Base-by-base conservation (phyloP, 139 green algal genomes). In the Chlorella vulgaris region DNA sequence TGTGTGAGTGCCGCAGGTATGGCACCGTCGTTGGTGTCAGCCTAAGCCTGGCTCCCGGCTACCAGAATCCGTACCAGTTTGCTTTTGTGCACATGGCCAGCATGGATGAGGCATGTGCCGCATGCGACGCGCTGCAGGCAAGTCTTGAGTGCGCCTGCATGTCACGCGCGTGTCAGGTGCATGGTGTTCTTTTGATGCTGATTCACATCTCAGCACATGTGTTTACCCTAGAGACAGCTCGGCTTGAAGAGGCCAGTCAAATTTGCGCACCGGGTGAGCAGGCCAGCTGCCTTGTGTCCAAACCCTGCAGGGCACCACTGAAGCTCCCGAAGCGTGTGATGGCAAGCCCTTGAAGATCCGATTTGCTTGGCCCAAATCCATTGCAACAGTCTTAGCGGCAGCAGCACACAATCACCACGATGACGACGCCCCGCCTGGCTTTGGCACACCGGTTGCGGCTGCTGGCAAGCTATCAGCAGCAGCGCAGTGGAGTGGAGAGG, bases 321-420 rank as follows among this genome's bases (percentile, higher is more conserved):
- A 50, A 50, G 10, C 6, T 8, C 7, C 26, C 7, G 62, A 36
- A 26, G 50, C 29, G 4, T 28, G 65, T n/a, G 53, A 63, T 22
- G 35, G 51, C 73, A 69, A 38, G 53, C 73, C 73, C 29, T 36
- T 79, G 22, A 79, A 79, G 36, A 26, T 79, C 3, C 73, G 73
- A 24, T 79, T 68, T 35, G 73, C 53, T 24, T 79, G 73, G 73
- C 35, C 73, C 13, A 60, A 39, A 0, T 1, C 2, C 24, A 13
- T 67, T 3, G 73, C 62, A 39, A n/a, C n/a, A n/a, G 26, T 2
- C 31, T 53, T 19, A 21, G 26, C 2, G 1, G 35, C 19, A 24
- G 29, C 69, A 1, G 43, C 18, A 0, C 68, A 58, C 24, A 3
- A 4, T 18, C 21, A 26, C 7, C 21, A 28, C 66, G 1, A 38